A percentile compares a stretch with the other conserved stretches of the same genome.
phyloP scores from a whole-genome alignment of 1,284 basidiomycete genomes.

The Ustilago nuda region DNA sequence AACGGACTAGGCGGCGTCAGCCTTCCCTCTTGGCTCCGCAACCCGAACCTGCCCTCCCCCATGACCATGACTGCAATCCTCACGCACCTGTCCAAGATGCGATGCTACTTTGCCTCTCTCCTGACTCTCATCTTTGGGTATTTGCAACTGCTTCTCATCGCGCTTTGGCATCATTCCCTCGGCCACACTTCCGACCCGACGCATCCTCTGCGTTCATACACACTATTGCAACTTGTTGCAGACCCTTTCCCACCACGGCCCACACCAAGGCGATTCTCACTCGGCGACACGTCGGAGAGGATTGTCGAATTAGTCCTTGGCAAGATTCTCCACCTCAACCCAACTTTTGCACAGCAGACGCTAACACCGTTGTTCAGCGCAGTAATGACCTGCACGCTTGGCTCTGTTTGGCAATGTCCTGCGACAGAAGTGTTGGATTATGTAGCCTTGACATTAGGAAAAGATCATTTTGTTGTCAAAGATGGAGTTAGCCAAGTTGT shows the following conservation, averaged over 20 bases:
- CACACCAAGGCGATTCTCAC: neutral
- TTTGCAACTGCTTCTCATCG: slow-evolving; percentile 52
- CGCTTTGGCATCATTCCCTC: slow-evolving; percentile 48
- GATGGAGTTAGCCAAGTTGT: slow-evolving; percentile 64
- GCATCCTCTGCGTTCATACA: slow-evolving; percentile 42
- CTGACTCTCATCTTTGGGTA: slow-evolving; percentile 54
- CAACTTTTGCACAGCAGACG: slow-evolving; percentile 47
- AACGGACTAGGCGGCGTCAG: slow-evolving; percentile 51
- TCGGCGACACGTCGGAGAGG: neutral
- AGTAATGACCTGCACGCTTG: slow-evolving; percentile 56
- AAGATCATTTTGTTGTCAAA: slow-evolving; percentile 61
- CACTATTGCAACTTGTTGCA: slow-evolving; percentile 33
- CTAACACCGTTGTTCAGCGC: slow-evolving; percentile 61
- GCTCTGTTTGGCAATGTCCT: slow-evolving; percentile 50
- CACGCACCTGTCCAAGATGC: slow-evolving; percentile 1
- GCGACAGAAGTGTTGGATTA: slow-evolving; percentile 66
- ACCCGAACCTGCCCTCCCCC: neutral
- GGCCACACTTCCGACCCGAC: slow-evolving; percentile 50
- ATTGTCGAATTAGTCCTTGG: slow-evolving; percentile 27
- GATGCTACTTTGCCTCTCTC: slow-evolving; percentile 29
- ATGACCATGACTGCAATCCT: slow-evolving; percentile 17
- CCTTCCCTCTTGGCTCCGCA: slow-evolving; percentile 32
- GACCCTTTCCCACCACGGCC: slow-evolving; percentile 25
- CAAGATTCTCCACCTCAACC: slow-evolving; percentile 17
- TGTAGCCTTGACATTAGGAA: slow-evolving; percentile 60